Base-by-base conservation (phyloP, 2,329 filamentous ascomycete species). In the Paramyrothecium roridum region DNA sequence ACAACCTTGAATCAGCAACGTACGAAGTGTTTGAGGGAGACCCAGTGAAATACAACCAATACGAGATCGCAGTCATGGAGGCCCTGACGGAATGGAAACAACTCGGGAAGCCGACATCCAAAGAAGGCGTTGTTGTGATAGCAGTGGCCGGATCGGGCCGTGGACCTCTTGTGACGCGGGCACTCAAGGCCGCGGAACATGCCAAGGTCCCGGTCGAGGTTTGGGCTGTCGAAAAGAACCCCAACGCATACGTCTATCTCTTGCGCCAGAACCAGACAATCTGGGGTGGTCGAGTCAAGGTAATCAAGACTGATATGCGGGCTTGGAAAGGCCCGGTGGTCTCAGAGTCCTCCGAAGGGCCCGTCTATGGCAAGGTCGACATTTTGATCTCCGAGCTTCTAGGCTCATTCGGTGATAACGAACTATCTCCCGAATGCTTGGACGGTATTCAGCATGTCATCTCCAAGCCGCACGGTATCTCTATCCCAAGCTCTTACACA, bases 1-100 rank as follows among this genome's bases (percentile, higher is more conserved):
- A 99, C 71, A 99, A 99, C 64, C 81, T 99, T 16, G 96, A 99
- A 70, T 96, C 92, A 49, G 90, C 96, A 46, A 99, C 95, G 0
- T 99, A 99, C 71, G 95, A 99, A 69, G 93, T 98, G 2, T 99
- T 99, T 66, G 95, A 99, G 71, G 96, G 96, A 63, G 96, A 99
- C 61, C 95, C 95, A 0, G 90, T 99, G 74, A 99, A 99, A 73
- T 99, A 99, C 70, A 87, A 92, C 60, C 96, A 93, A 80, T 99
- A 99, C 69, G 92, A 98, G 70, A 80, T 82, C 48, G 95, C 95
- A 16, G 88, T 96, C 55, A 84, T 85, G 3, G 85, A 90, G 60
- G 93, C 95, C 1, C 79, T 99, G 58, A 80, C 76, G 13, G 93
- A 98, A 66, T 96, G 95, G 88, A 81, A 81, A 56, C 75, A 80